These are phyloP conservation scores for Syncephalastrum racemosum DNA, from an alignment of 371 early-diverging fungal genomes.

Conservation along the genomic window DNA sequence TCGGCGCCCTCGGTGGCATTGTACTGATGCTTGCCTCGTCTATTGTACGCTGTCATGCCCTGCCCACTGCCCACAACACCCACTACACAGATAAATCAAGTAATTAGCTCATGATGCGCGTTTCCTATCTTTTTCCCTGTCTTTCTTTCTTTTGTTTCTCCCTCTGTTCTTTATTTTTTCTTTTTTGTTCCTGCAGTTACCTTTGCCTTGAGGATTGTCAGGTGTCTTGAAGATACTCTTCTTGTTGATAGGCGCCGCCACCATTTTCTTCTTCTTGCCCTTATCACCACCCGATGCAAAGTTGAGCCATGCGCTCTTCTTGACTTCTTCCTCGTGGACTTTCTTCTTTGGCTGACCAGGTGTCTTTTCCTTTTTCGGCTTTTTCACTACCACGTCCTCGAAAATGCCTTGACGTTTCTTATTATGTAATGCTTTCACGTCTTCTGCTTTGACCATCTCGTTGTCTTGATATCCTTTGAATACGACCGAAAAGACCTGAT, in stretches of 20 bases:
- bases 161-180: background rate
- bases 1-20: constrained; percentile 14
- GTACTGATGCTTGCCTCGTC: constrained; percentile 67
- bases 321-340: constrained; percentile 66
- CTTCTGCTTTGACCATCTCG: constrained; percentile 59
- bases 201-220: background rate
- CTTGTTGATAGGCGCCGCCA: constrained; percentile 51
- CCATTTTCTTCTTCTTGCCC: constrained; percentile 46
- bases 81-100: constrained; percentile 30
- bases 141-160: background rate
- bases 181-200: background rate
- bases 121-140: background rate
- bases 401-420: constrained; percentile 45
- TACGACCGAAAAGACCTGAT: constrained; percentile 67
- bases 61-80: constrained; percentile 72
- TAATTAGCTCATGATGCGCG: too few species aligned
- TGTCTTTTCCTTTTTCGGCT: constrained; percentile 20
- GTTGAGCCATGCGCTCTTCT: constrained; percentile 78
- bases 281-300: constrained; percentile 64
- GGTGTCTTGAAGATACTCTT: constrained; percentile 65
- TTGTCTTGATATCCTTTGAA: constrained; percentile 59
- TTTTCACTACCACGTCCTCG: constrained; percentile 34
- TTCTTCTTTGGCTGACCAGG: constrained; percentile 33
- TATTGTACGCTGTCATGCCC: constrained; percentile 69
- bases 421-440: constrained; percentile 50